These are phyloP conservation scores for Xenosphaeropsis pyriputrescens DNA, from an alignment of 2,329 filamentous ascomycete genomes.

Conservation along the genomic window DNA sequence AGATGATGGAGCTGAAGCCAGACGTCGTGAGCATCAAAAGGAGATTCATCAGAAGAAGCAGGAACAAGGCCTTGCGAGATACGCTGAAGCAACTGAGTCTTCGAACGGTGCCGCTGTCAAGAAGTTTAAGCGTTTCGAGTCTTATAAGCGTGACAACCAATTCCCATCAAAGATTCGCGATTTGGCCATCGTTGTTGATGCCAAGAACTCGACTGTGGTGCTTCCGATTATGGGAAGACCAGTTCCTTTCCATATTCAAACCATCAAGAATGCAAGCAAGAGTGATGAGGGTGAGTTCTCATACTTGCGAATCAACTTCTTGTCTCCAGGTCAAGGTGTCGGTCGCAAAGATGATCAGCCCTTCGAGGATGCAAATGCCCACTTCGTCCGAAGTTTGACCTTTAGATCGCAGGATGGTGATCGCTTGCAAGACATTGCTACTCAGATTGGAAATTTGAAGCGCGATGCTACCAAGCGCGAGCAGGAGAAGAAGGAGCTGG, in stretches of 20 bases:
- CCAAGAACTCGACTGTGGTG: constrained; percentile 79
- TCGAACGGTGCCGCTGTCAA: constrained; percentile 88
- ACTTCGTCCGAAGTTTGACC: constrained; percentile 91
- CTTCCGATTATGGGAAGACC: constrained; percentile 95
- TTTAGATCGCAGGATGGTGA: constrained; percentile 84
- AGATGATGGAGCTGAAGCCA: constrained; percentile 80
- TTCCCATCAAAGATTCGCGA: constrained; percentile 73
- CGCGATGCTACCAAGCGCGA: constrained; percentile 84
- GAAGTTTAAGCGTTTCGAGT: constrained; percentile 98
- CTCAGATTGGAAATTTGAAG: constrained; percentile 91
- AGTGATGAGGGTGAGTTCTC: constrained; percentile 91
- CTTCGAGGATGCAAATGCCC: constrained; percentile 89
- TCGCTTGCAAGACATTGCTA: constrained; percentile 79
- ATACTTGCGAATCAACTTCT: constrained; percentile 90
- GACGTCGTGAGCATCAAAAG: constrained; percentile 82
- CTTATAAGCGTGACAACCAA: constrained; percentile 95
- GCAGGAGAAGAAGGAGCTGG: constrained; percentile 98
- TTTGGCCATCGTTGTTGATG: constrained; percentile 77
- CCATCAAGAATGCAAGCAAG: constrained; percentile 98
- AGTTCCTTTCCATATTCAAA: constrained; percentile 94
- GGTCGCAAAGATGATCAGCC: constrained; percentile 95
- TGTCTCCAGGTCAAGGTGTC: constrained; percentile 93
- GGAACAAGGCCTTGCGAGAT: constrained; percentile 71
- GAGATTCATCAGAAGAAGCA: constrained; percentile 81
- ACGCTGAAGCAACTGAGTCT: constrained; percentile 70